Base-by-base conservation (phyloP, 1,139 yeast genomes). In the Yamadazyma pseudoaaseri region DNA sequence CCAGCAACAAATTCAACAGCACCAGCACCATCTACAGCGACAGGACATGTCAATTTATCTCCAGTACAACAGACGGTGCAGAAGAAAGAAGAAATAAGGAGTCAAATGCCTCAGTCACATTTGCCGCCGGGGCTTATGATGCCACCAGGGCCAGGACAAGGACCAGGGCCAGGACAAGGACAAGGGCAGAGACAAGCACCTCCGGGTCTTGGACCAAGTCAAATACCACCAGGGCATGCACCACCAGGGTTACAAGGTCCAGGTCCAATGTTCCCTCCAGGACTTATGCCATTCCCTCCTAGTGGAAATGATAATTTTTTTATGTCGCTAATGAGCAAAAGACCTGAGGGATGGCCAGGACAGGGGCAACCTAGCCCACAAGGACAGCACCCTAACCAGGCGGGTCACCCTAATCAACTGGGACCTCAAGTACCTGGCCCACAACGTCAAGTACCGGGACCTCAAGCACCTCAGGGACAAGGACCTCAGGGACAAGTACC, bases 291-390 rank as follows among this genome's bases (percentile, higher is more conserved):
- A 20, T 30, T 33, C 29, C 31, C 41, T 29, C 25, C 25, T 6
- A n/a, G 13, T 12, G 12, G 12, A 8, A 73, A 73, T 44, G 81
- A 76, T 40, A 58, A 73, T 5, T 78, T 78, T 43, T 76, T 78
- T 52, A 63, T 71, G 62, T 73, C 82, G 0, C 58, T 78, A 37
- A 54, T 77, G 49, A 62, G 60, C 30, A 76, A 70, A 46, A 54
- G 58, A 31, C 61, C 52, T 29, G 39, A 29, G 13, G 29, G 43
- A n/a, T n/a, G n/a, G 23, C 27, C 44, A n/a, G n/a, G n/a, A n/a
- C n/a, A n/a, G n/a, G n/a, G n/a, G n/a, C n/a, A n/a, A n/a, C n/a
- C n/a, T 18, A 18, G 9, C 9, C 6, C 6, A 18, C 6, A 9
- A 6, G 20, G 20, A 18, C 20, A 18, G 20, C 6, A 18, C 9